Base-by-base conservation (phyloP, 75 land plant genomes). In the Isoetes taiwanensis region DNA sequence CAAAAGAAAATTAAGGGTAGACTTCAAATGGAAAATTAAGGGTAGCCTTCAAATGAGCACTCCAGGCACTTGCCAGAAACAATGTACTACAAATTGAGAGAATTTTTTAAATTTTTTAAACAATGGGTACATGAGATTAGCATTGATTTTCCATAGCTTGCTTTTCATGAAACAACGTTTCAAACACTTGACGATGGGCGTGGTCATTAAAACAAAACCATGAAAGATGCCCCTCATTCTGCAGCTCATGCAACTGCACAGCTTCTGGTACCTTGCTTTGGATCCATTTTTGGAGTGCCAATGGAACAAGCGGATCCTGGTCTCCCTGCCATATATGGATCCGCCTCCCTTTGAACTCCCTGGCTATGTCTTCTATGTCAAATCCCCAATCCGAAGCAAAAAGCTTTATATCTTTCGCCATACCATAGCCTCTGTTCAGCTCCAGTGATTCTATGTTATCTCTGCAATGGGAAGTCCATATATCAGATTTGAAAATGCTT, bases 181-280 rank as follows among this genome's bases (percentile, higher is more conserved):
- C 25, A 16, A 70, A 37, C 6, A 64, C 42, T 21, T 64, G 58
- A n/a, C 54, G 28, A 20, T 68, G 72, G 16, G 52, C 60, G 19
- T 32, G 42, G 27, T 40, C 70, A 31, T 70, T 54, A 54, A 64
- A 57, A 43, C 72, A 70, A 43, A 70, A 70, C 53, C 67, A 48
- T 8, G 72, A 70, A 16, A 70, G 40, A 52, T 70, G 72, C 41
- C 67, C 72, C 43, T 70, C 70, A 21, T 48, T 48, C 2, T 41
- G 28, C n/a, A 64, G 68, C 28, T 56, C 41, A 41, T 70, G 67
- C 21, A 64, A 61, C 2, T 57, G 34, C 21, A 70, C 72, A 30
- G 61, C 23, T 19, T 70, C 66, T 0, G 72, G 67, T 20, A 40
- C 19, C 65, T 59, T 38, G 11, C 37, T 64, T 30, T 64, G 54